Base-by-base conservation (phyloP, 345 rosid species). In the Xanthoceras sorbifolium region DNA sequence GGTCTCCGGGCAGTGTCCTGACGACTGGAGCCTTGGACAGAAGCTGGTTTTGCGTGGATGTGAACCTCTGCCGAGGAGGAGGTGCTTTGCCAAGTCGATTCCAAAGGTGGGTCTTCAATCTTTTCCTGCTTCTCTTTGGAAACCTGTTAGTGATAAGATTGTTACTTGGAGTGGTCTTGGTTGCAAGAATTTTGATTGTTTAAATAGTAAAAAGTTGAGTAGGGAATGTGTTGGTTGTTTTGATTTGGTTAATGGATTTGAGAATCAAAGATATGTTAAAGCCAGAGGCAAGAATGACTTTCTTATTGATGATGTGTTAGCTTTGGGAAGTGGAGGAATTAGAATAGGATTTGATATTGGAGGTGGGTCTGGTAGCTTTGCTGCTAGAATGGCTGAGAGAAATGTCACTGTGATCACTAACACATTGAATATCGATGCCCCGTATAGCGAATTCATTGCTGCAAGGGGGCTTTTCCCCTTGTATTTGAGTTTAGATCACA, bases 361-460 rank as follows among this genome's bases (percentile, higher is more conserved):
- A 17, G 94, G 97, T 74, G 98, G 97, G 63, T 89, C 97, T 32
- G 98, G 97, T 66, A 90, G 95, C 0, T 91, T 93, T 71, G 97
- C 97, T 66, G 98, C 97, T 63, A 88, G 94, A 79, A 91, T 96
- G 97, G 97, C 98, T 0, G 99, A 93, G 86, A 93, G 78, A 83
- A 91, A 92, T 57, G 97, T 93, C 74, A 93, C 97, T 42, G 79
- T 96, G 52, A 81, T 96, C 78, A 85, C 97, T 3, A 88, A 80
- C 76, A 85, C 90, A 0, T 62, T 96, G 84, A 96, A 96, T 67
- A 67, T 85, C 0, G 97, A 93, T 76, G 98, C 92, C 23, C 98
- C 97, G 0, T 89, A 83, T 65, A 89, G 90, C 42, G 97, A 93
- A 64, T 96, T 94, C 82, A 82, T 94, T 10, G 97, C 99, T 0